These are phyloP conservation scores for Closterium sp. DNA, from an alignment of 139 green algal species.

Conservation along the genomic window DNA sequence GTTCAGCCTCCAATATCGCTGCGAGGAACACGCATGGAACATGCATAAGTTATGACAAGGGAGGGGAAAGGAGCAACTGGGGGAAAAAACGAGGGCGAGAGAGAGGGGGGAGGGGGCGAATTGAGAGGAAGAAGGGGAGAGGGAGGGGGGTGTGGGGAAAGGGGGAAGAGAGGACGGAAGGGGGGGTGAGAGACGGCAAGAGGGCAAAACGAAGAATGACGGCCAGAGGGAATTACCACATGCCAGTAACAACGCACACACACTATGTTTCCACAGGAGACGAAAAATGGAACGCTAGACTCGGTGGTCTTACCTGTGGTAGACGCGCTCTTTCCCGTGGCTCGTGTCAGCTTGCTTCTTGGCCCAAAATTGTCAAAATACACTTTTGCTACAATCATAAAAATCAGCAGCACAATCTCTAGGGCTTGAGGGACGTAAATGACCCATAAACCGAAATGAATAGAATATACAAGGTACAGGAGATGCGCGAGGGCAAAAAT, in stretches of 20 bases:
- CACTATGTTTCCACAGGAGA: no score
- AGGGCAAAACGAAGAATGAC: no score
- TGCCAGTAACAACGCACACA: no score
- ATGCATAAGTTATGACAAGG: not conserved
- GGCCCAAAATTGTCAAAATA: not conserved
- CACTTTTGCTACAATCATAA: not conserved
- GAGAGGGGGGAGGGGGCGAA: no score
- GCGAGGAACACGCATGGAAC: not conserved
- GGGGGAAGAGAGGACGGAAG: no score
- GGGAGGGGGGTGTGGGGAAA: no score
- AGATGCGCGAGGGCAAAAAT: constrained; percentile 8
- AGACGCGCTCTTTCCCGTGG: not conserved
- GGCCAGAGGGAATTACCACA: no score
- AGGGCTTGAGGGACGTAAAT: not conserved
- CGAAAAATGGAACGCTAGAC: not conserved
- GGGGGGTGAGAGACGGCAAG: no score
- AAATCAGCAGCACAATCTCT: not conserved
- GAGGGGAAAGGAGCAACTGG: not conserved
- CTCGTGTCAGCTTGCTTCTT: not conserved
- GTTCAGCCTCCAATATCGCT: not conserved
- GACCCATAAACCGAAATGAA: constrained; percentile 11
- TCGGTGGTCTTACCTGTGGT: not conserved
- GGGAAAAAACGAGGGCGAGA: no score
- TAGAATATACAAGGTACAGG: not conserved
- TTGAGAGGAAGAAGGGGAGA: no score